phyloP scores from a whole-genome alignment of 1,284 basidiomycete species.

The Pseudozyma pruni region DNA sequence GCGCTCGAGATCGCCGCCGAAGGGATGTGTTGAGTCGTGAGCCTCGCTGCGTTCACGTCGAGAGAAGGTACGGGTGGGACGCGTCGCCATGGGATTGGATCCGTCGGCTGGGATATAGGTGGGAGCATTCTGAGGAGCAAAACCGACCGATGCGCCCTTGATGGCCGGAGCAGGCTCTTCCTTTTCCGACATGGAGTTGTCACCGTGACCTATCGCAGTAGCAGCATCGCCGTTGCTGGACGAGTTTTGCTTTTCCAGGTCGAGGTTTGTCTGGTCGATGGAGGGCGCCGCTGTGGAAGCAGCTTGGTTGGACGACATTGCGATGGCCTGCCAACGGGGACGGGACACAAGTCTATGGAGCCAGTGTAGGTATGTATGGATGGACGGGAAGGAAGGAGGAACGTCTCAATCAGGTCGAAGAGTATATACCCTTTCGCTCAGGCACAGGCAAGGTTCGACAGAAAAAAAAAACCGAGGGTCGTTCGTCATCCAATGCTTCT shows the following conservation, averaged over 20 bases:
- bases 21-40: slow-evolving; percentile 36
- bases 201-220: slow-evolving; percentile 23
- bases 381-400: no score
- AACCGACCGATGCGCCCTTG: slow-evolving; percentile 21
- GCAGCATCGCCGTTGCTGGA: slow-evolving; percentile 36
- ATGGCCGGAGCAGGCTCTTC: background rate
- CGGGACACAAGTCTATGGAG: no score
- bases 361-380: no score
- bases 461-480: no score
- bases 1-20: slow-evolving; percentile 53
- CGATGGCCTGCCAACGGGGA: background rate
- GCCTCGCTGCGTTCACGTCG: slow-evolving; percentile 33
- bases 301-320: slow-evolving; percentile 23
- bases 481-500: no score
- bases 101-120: slow-evolving; percentile 34
- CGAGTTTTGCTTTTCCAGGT: slow-evolving; percentile 43
- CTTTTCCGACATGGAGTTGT: slow-evolving; percentile 28
- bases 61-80: slow-evolving; percentile 49
- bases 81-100: slow-evolving; percentile 9
- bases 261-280: slow-evolving; percentile 18
- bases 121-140: slow-evolving; percentile 16
- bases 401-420: no score
- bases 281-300: slow-evolving; percentile 25
- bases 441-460: no score
- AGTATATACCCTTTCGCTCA: no score